Base-by-base conservation (phyloP, 305 asterid genomes). In the Stenogyne calaminthoides region DNA sequence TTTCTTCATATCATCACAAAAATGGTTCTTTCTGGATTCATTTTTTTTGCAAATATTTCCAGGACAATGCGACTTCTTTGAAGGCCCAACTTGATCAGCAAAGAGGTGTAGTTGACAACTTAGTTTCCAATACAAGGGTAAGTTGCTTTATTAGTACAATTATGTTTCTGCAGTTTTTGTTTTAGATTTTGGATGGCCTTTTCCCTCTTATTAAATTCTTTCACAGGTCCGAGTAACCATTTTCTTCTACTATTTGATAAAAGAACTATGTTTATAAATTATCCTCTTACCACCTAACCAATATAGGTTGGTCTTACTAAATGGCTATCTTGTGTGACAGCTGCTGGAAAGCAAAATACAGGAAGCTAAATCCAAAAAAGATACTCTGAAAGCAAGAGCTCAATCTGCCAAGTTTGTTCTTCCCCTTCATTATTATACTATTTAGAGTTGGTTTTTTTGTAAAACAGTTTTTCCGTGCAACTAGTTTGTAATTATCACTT, bases 321-420 rank as follows among this genome's bases (percentile, higher is more conserved):
- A 55, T 76, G 34, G 29, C 58, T 54, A 61, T 63, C 76, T 72
- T 67, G 70, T 73, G 29, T 68, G 55, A 25, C 94, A 92, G 99
- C 85, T 95, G 69, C 77, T 95, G 75, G 99, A 95, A 82, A 92
- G 96, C 90, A 95, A 95, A 88, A 95, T 92, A 84, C 97, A 90
- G 77, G 99, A 95, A 82, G 99, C 99, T 1, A 95, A 72, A 80
- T 92, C 99, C 40, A 95, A 95, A 82, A 95, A 92, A 69, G 96
- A 95, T 78, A 95, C 97, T 76, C 88, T 95, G 70, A 95, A 90
- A 90, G 98, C 99, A 58, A 91, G 99, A 64, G 99, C 99, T 55
- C 99, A 95, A 59, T 88, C 99, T 72, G 99, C 99, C 74, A 95
- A 91, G 98, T 93, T 62, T 68, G 95, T 78, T 75, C 79, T 74